Base-by-base conservation (phyloP, 108 stramenopile species). In the Skeletonema menzelii region DNA sequence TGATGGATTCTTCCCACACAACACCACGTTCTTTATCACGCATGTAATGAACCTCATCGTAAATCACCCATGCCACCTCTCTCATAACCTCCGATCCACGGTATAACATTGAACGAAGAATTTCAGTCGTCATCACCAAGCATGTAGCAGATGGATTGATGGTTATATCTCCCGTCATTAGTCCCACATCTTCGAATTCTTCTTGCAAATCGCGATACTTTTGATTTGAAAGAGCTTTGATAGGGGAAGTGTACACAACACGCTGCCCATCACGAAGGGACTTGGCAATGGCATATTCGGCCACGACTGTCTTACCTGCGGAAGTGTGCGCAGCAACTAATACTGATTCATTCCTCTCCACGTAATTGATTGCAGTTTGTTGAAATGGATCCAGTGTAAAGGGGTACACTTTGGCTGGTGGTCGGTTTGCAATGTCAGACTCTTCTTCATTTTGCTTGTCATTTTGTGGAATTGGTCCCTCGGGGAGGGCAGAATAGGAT, bases 1-100 rank as follows among this genome's bases (percentile, higher is more conserved):
- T 97, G 75, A 99, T 99, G 42, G 83, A 83, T 70, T 99, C 99
- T 73, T 99, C 97, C 90, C 90, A 91, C 2, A 91, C 90, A 40
- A 93, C 91, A 34, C 82, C 88, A 13, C 80, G 75, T 77, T 97
- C 98, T 37, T 90, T 92, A 87, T 99, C 98, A 22, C 96, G 77
- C 97, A 99, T 99, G 85, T 99, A 99, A 85, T 99, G 99, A 4
- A 98, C 95, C 76, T 98, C 98, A 75, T 98, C 98, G 71, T 89
- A 96, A 28, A 99, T 91, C 3, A 98, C 97, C 96, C 97, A 99
- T 3, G 94, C 98, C 12, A 99, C 97, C 67, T 99, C 98, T 27
- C 98, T 84, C 88, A 99, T 96, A 24, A 99, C 77, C 46, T 99
- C 99, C 44, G 92, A 88, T 15, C 99, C 99, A 27, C 99, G 94